A percentile compares a stretch with the other conserved stretches of the same genome.
Evolutionary conservation across 805 yeast genomes (phyloP).

Genomic region (Schwanniomyces polymorphus): DNA sequence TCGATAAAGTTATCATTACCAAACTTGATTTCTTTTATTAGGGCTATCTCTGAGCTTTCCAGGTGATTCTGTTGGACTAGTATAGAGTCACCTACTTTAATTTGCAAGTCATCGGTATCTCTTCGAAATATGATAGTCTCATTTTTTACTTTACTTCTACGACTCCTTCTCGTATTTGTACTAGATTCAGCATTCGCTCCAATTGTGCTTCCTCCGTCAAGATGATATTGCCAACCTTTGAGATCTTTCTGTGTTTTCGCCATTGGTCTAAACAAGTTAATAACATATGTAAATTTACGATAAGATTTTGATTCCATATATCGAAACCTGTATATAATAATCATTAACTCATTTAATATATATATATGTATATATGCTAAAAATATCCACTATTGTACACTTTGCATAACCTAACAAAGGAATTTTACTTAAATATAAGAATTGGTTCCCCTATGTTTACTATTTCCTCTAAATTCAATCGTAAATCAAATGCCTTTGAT

Average conservation of each 20-base stretch:
- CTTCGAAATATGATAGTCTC: constrained; percentile 33
- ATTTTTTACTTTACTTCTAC: constrained; percentile 15
- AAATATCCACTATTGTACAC: neutral
- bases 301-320: neutral
- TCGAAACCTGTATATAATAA: neutral
- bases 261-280: constrained; percentile 7
- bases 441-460: constrained; percentile 89
- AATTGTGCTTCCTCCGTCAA: constrained; percentile 8
- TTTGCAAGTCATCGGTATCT: constrained; percentile 45
- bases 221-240: constrained; percentile 35
- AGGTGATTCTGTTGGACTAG: constrained; percentile 35
- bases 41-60: constrained; percentile 37
- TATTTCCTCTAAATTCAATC: constrained; percentile 80
- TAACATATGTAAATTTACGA: neutral
- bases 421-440: constrained; percentile 53
- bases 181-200: neutral
- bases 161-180: constrained; percentile 16
- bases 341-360: constrained; percentile 2
- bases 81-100: constrained; percentile 55
- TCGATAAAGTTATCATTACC: constrained; percentile 52
- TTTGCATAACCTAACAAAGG: neutral
- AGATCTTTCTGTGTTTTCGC: constrained; percentile 18
- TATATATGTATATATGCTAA: neutral
- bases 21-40: constrained; percentile 51
- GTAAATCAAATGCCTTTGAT: constrained; percentile 86